A percentile compares a stretch with the other conserved stretches of the same genome.
Evolutionary conservation across 2,329 filamentous ascomycete species (phyloP).

Genomic region (Stagonosporopsis cucurbitacearum): DNA sequence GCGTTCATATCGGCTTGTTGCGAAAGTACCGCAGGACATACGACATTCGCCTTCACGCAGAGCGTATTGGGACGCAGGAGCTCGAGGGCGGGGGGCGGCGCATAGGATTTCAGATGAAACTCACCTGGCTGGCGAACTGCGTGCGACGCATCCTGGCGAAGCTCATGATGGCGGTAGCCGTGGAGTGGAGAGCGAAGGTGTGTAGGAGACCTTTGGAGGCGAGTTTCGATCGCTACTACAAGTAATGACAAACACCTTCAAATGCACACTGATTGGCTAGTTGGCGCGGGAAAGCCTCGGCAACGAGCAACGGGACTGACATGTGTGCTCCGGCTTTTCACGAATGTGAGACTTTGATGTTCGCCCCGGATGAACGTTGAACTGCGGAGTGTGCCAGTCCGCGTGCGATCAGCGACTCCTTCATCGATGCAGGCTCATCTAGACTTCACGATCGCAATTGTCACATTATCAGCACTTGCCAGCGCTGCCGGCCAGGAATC

Average conservation of each 20-base stretch:
- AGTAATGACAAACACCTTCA: constrained; percentile 33
- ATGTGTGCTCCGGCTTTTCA: constrained; percentile 35
- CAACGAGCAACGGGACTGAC: constrained; percentile 24
- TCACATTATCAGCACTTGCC: neutral
- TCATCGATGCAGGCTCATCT: constrained; percentile 7
- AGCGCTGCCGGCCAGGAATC: neutral
- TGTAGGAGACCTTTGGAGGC: constrained; percentile 30
- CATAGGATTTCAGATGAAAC: constrained; percentile 22
- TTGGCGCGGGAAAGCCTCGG: constrained; percentile 41
- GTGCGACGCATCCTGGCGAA: constrained; percentile 49
- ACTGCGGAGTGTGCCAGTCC: neutral
- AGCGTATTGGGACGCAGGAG: constrained; percentile 25
- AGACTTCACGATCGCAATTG: neutral
- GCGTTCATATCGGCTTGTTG: constrained; percentile 9
- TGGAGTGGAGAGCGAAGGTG: constrained; percentile 35
- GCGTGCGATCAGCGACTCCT: neutral
- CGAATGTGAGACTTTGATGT: constrained; percentile 11
- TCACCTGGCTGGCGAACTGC: constrained; percentile 50
- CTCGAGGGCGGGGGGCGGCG: constrained; percentile 19
- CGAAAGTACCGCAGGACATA: constrained; percentile 28
- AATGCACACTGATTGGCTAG: constrained; percentile 36
- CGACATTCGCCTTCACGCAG: constrained; percentile 37
- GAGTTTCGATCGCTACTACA: constrained; percentile 31
- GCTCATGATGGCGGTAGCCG: constrained; percentile 46
- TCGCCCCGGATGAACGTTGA: constrained; percentile 15